phyloP scores from a whole-genome alignment of 148 eudicot species.

The Diospyros lotus region DNA sequence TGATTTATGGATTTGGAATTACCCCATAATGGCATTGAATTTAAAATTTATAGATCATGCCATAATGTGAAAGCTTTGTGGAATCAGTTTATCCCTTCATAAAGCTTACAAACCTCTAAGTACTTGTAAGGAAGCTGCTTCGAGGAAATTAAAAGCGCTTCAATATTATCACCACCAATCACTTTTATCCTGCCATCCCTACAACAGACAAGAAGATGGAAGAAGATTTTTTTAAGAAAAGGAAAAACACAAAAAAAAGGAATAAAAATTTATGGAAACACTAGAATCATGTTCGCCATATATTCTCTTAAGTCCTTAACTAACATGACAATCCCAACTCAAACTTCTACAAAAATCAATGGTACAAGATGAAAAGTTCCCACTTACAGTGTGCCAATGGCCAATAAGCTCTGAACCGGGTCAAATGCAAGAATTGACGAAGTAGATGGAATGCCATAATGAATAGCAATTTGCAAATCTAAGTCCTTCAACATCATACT shows the following conservation, averaged over 20 bases:
- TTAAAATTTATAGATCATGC: not conserved
- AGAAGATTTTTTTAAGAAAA: not conserved
- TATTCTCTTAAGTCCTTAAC: not conserved
- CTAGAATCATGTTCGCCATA: not conserved
- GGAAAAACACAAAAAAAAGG: not conserved
- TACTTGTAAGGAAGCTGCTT: slow-evolving; percentile 58
- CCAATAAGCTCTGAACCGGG: slow-evolving; percentile 66
- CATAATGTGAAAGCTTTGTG: not conserved
- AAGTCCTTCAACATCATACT: slow-evolving; percentile 31
- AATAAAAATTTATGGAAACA: no score
- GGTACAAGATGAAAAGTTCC: not conserved
- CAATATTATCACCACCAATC: slow-evolving; percentile 62
- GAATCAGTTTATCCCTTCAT: not conserved
- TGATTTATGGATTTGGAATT: not conserved
- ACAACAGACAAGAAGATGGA: slow-evolving; percentile 18
- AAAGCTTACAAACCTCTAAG: slow-evolving; percentile 47
- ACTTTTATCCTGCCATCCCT: slow-evolving; percentile 83
- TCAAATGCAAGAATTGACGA: slow-evolving; percentile 71
- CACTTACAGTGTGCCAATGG: slow-evolving; percentile 78
- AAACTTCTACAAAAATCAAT: not conserved
- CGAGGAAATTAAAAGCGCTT: slow-evolving; percentile 60
- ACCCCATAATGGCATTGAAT: not conserved
- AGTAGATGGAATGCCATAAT: slow-evolving; percentile 66
- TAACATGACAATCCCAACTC: not conserved
- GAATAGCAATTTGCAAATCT: slow-evolving; percentile 37